Base-by-base conservation (phyloP, 164 flowering plant species). In the Annona cherimola region DNA sequence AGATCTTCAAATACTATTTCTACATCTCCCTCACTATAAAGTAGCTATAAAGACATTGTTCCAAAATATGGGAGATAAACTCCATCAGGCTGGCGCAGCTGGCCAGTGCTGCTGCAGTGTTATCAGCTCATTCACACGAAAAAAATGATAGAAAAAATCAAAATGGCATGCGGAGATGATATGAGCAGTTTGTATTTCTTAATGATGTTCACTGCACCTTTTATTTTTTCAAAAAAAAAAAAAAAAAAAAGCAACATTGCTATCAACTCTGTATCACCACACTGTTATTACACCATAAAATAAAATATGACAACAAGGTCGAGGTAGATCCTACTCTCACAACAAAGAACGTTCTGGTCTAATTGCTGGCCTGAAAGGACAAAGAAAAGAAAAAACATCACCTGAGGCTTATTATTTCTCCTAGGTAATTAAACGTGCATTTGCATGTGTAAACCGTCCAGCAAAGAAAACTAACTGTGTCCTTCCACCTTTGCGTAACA, bases 351-450 rank as follows among this genome's bases (percentile, higher is more conserved):
- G 66, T 41, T 69, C 74, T 4, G 18, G 43, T 41, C 62, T 70
- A 9, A 55, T 19, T 18, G 66, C 41, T 39, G 70, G 67, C 77
- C 77, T 75, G 77, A 73, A 75, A 4, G 63, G 19, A 61, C 39
- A 18, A 61, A n/a, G 19, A 7, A 54, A 55, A 54, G 35, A 26
- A 26, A 26, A 26, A 26, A 26, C 35, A 26, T 26, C 35, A 26
- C 35, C 35, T 26, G 35, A 26, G 1, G 35, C 35, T 26, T 26
- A 26, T 26, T 1, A 26, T 26, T 26, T 26, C 35, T 26, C 35
- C 62, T 20, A 3, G 59, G 14, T 67, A 67, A 44, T 65, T 43
- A 67, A 67, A 67, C 35, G 35, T 20, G 11, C 20, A 44, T 67
- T 43, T 43, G 7, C 45, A 55, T 54, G 7, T 14, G 14, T 7